Evolutionary conservation across 306 rosid genomes (phyloP).

Genomic region (Vigna radiata): DNA sequence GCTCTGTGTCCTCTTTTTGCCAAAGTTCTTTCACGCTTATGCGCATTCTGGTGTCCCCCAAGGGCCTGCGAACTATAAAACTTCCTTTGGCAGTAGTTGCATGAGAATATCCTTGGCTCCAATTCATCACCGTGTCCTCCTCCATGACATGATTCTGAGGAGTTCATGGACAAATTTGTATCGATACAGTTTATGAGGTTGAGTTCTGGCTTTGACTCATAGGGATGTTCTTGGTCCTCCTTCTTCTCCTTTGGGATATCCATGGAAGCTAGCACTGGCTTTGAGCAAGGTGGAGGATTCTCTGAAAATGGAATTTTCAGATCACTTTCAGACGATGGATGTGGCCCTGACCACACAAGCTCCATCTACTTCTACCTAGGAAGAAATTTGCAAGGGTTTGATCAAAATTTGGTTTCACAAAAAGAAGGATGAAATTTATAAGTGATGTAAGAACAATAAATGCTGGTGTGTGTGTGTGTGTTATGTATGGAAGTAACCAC

Average conservation of each 20-base stretch:
- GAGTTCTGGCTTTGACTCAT: slow-evolving; percentile 62
- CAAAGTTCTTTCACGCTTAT: slow-evolving; percentile 84
- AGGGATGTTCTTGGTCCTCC: slow-evolving; percentile 37
- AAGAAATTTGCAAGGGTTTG: slow-evolving; percentile 33
- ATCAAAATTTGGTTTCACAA: slow-evolving; percentile 44
- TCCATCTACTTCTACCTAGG: slow-evolving; percentile 42
- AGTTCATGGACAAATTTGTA: slow-evolving; percentile 46
- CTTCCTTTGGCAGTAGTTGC: slow-evolving; percentile 92
- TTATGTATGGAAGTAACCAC: slow-evolving; percentile 49
- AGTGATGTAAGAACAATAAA: slow-evolving; percentile 49
- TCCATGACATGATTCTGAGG: slow-evolving; percentile 51
- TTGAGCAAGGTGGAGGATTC: slow-evolving; percentile 44
- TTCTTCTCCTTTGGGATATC: slow-evolving; percentile 34
- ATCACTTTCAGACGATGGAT: slow-evolving; percentile 50
- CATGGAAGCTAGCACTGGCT: slow-evolving; percentile 18
- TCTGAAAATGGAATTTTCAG: slow-evolving; percentile 52
- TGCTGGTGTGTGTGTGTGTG: slow-evolving; percentile 18
- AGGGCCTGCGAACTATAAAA: slow-evolving; percentile 96
- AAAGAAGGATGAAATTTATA: slow-evolving; percentile 41
- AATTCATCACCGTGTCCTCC: slow-evolving; percentile 48
- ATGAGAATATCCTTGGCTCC: slow-evolving; percentile 78
- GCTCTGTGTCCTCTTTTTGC: slow-evolving; percentile 67
- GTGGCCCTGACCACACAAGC: slow-evolving; percentile 47
- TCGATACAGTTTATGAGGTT: slow-evolving; percentile 75
- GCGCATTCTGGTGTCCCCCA: slow-evolving; percentile 98